Conservation (phyloP, 2,329 filamentous ascomycete genomes). For the Exophiala aquamarina region DNA sequence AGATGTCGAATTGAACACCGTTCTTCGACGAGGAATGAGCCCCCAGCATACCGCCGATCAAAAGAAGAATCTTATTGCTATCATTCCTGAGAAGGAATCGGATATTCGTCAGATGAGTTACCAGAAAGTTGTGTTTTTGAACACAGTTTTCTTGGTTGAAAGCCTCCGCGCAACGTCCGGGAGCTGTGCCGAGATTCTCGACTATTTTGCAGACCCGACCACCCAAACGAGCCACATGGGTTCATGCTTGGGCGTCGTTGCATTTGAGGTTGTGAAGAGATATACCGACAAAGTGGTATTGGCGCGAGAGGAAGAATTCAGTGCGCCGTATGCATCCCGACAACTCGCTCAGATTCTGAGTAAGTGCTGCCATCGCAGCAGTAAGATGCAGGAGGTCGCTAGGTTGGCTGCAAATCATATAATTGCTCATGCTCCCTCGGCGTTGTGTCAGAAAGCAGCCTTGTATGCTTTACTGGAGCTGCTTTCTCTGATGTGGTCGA, state of each 20-base stretch:
- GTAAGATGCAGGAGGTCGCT: conserved; percentile 85
- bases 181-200: conserved; percentile 84
- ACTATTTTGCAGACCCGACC: conserved; percentile 93
- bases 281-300: conserved; percentile 76
- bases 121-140: conserved; percentile 86
- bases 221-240: conserved; percentile 63
- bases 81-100: conserved; percentile 72
- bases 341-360: conserved; percentile 82
- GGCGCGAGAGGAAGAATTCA: conserved; percentile 73
- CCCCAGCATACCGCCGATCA: conserved; percentile 75
- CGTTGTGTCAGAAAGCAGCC: conserved; percentile 84
- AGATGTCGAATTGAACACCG: conserved; percentile 93
- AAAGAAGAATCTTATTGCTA: conserved; percentile 71
- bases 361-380: conserved; percentile 89
- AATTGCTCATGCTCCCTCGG: conserved; percentile 79
- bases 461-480: conserved; percentile 91
- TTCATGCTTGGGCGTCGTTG: conserved; percentile 63
- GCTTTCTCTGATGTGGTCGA: conserved; percentile 90
- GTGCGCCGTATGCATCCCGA: conserved; percentile 84
- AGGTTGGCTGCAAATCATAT: conserved; percentile 81
- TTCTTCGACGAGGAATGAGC: conserved; percentile 82
- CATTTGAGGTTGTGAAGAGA: conserved; percentile 69
- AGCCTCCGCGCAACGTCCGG: conserved; percentile 81
- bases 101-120: conserved; percentile 85
- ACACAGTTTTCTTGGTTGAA: conserved; percentile 86